A percentile compares a stretch with the other conserved stretches of the same genome.
phyloP scores from a whole-genome alignment of 1,284 basidiomycete species.

The Boletus semigastroideus region DNA sequence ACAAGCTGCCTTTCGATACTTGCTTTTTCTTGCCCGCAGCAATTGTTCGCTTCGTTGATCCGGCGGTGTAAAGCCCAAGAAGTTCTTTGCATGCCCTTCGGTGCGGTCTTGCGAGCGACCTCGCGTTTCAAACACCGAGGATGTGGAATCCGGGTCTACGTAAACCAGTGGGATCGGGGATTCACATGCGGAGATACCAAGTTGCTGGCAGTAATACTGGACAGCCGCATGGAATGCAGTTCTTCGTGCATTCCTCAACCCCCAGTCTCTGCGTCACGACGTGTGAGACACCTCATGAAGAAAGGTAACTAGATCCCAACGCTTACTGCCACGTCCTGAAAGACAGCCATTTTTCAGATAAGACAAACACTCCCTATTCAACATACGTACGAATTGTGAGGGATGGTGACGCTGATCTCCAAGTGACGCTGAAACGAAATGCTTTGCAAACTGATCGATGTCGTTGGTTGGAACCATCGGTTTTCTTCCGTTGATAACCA shows the following conservation, averaged over 20 bases:
- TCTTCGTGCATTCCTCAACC: constrained; percentile 53
- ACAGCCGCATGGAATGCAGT: constrained; percentile 78
- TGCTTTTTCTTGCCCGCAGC: constrained; percentile 50
- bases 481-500: constrained; percentile 77
- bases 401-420: constrained; percentile 65
- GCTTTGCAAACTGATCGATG: constrained; percentile 57
- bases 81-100: constrained; percentile 21
- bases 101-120: background rate
- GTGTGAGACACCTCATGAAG: constrained; percentile 4
- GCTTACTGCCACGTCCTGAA: constrained; percentile 47
- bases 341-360: constrained; percentile 14
- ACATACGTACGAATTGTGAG: constrained; percentile 60
- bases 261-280: constrained; percentile 53
- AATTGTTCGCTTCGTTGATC: constrained; percentile 31
- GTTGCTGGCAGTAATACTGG: constrained; percentile 65
- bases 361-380: background rate
- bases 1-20: constrained; percentile 46
- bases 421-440: constrained; percentile 64
- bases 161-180: constrained; percentile 59
- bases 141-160: constrained; percentile 39
- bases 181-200: constrained; percentile 60
- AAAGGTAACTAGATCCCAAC: background rate
- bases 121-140: constrained; percentile 8
- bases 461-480: constrained; percentile 69
- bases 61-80: constrained; percentile 54